Percentiles rank a stretch among this genome's conserved stretches.
phyloP scores from a whole-genome alignment of 805 yeast species.

The Candida xiaguanensis region DNA sequence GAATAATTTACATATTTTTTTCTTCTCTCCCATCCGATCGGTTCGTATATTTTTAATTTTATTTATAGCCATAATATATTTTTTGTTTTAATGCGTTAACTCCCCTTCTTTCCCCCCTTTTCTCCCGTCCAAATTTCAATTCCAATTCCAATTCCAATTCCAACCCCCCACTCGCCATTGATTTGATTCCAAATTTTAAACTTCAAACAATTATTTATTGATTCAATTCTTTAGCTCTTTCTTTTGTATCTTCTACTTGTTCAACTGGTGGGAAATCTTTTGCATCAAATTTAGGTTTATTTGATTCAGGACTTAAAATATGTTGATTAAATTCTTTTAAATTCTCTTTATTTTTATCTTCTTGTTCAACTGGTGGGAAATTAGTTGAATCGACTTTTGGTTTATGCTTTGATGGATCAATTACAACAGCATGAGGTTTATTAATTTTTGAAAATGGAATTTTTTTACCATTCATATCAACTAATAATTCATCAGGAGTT shows the following conservation, averaged over 20 bases:
- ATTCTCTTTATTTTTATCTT: constrained; percentile 3
- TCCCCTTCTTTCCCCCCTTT: too few species aligned
- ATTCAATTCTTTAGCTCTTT: constrained; percentile 17
- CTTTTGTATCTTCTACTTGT: constrained; percentile 30
- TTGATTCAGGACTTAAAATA: constrained; percentile 7
- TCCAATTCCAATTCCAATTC: too few species aligned
- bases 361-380: constrained; percentile 5
- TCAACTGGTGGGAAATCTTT: constrained; percentile 29
- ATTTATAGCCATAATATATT: background rate
- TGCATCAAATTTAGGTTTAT: constrained; percentile 21
- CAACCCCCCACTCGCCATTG: too few species aligned
- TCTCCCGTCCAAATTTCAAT: too few species aligned
- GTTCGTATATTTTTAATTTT: background rate
- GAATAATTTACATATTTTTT: background rate
- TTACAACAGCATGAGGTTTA: constrained; percentile 36
- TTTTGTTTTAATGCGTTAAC: too few species aligned
- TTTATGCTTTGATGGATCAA: constrained; percentile 17
- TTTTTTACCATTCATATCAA: constrained; percentile 32
- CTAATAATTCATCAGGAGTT: constrained; percentile 20
- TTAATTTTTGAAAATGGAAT: constrained; percentile 35
- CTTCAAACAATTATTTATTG: too few species aligned
- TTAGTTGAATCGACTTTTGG: background rate
- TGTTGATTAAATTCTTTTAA: constrained; percentile 2
- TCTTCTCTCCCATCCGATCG: background rate
- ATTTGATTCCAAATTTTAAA: too few species aligned